Base-by-base conservation (phyloP, 1,284 basidiomycete genomes). In the Ceratobasidium sp. region DNA sequence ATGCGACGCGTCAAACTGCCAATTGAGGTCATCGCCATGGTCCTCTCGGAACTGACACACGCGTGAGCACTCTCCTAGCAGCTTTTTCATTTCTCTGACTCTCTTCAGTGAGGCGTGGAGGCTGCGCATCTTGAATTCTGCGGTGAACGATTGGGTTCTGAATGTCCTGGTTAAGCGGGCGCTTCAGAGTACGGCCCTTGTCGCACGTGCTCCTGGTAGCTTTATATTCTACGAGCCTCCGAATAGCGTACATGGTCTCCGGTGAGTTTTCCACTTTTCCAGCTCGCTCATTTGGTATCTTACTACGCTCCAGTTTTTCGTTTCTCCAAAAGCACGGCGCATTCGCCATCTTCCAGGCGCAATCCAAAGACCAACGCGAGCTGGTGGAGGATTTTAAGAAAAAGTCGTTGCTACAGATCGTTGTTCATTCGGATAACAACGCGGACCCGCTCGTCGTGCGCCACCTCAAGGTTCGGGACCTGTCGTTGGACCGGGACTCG, bases 251-350 rank as follows among this genome's bases (percentile, higher is more conserved):
- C 66, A 70, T 44, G 66, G 66, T 21, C 54, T 70, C 7, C 66
- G 66, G 66, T 70, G 30, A 30, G 66, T 57, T n/a, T 35, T 16
- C 18, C 30, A 11, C 35, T 38, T 38, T 11, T 38, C 55, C 11
- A 18, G 23, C 14, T n/a, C 16, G 23, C 54, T 58, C 52, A 49
- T 70, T 49, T 44, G 43, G 32, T 54, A n/a, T 41, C 58, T 61
- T 8, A 61, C 23, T 28, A 1, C 52, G 23, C 6, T n/a, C 32
- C 54, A 70, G 66, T 7, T 70, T 70, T 58, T 70, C 66, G 16
- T 70, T 70, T 30, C 66, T 70, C 21, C 54, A 57, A 26, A 70
- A 70, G 47, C 66, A 70, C 43, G 66, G 66, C 54, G 26, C 66
- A 1, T 43, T 28, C 18, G 66, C 66, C 26, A 57, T 70, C 21